Evolutionary conservation across 2,329 filamentous ascomycete species (phyloP).

Genomic region (Magnaporthiopsis incrustans): DNA sequence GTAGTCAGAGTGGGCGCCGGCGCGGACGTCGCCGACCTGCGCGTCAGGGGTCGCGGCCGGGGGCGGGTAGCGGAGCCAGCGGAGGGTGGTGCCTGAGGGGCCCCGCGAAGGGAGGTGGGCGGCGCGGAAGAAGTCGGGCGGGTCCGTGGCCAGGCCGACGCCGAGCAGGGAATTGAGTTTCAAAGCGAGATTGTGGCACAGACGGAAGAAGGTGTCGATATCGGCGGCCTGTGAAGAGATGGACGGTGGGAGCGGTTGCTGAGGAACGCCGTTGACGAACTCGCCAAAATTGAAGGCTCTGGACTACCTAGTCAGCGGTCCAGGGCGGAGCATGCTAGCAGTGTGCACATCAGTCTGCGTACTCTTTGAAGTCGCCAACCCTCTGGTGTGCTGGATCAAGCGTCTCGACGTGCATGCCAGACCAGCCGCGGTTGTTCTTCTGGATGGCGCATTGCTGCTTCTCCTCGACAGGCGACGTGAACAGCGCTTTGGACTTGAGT

Average conservation of each 20-base stretch:
- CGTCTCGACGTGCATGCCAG: constrained; percentile 78
- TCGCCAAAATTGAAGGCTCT: constrained; percentile 91
- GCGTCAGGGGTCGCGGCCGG: constrained; percentile 27
- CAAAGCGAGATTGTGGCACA: constrained; percentile 66
- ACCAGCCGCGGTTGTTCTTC: constrained; percentile 81
- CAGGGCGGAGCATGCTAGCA: too few species aligned
- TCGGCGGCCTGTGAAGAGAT: constrained; percentile 52
- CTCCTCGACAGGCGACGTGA: constrained; percentile 59
- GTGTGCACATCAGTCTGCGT: neutral
- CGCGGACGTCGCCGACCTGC: constrained; percentile 59
- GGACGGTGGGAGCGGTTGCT: constrained; percentile 66
- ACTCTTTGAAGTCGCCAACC: constrained; percentile 33
- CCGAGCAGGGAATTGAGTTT: constrained; percentile 71
- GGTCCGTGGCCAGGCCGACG: constrained; percentile 56
- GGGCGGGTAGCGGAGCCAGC: constrained; percentile 66
- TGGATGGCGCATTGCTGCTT: constrained; percentile 70
- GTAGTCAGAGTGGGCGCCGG: constrained; percentile 90
- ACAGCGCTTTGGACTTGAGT: constrained; percentile 61
- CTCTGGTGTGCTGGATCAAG: constrained; percentile 77
- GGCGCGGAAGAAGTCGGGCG: constrained; percentile 44
- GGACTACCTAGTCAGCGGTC: constrained; percentile 5
- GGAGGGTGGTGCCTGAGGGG: constrained; percentile 51
- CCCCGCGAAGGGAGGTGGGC: constrained; percentile 38
- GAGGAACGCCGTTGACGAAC: constrained; percentile 59
- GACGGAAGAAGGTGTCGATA: constrained; percentile 57